phyloP scores from a whole-genome alignment of 179 eudicot genomes.

The Carnegiea gigantea region DNA sequence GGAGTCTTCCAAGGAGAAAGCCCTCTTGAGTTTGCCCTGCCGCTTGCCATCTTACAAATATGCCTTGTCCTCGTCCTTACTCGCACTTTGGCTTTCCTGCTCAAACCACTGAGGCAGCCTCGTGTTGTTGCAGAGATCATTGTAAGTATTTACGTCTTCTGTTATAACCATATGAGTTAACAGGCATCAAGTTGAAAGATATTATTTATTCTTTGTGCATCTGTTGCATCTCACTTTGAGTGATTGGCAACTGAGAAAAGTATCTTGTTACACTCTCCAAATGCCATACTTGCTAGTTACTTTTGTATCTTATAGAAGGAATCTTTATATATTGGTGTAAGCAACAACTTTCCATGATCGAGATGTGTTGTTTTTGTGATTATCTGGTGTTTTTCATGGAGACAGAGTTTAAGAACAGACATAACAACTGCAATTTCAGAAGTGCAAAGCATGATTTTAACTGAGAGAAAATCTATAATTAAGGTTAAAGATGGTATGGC shows the following conservation, averaged over 20 bases:
- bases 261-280: neutral
- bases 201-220: neutral
- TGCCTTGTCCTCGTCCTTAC: slow-evolving; percentile 74
- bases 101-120: slow-evolving; percentile 86
- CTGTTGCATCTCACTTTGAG: neutral
- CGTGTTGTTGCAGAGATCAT: slow-evolving; percentile 90
- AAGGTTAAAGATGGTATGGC: neutral
- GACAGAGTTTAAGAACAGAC: neutral
- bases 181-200: neutral
- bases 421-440: neutral
- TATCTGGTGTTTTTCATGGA: neutral
- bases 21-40: slow-evolving; percentile 83
- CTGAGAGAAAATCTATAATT: neutral
- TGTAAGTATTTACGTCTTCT: slow-evolving; percentile 44
- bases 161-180: neutral
- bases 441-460: neutral
- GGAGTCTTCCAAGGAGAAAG: slow-evolving; percentile 80
- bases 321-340: neutral
- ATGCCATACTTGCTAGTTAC: neutral
- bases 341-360: neutral
- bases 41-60: slow-evolving; percentile 76
- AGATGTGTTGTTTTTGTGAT: neutral
- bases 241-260: neutral
- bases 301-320: too few species aligned
- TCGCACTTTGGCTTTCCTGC: slow-evolving; percentile 66